Evolutionary conservation across 176 grass and related monocot genomes (phyloP), one percentile per base, ranked within the genome.

Genomic region (Poa pratensis): DNA sequence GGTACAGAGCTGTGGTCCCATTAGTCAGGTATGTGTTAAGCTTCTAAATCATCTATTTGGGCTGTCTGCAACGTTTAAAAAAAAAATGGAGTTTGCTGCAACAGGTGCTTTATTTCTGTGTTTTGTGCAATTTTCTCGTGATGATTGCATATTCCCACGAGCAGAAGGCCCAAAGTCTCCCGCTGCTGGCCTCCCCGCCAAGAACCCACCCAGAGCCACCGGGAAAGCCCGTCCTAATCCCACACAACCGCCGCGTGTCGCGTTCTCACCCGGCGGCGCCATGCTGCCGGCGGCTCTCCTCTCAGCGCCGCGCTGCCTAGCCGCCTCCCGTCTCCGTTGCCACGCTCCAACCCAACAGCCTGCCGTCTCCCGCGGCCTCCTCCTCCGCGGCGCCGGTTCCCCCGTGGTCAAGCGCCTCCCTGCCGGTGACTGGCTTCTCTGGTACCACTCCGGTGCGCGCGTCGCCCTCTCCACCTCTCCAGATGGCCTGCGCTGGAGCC

Each of bases 391-490:
- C 23, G 86, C 88, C 16, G 82, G 94, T 27, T 92, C 77, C 53
- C 88, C 91, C 27, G 88, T 96, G 32, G 88, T 96, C 75, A 96
- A 94, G 91, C 88, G 90, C 19, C 89, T 76, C 61, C 69, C 84
- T 3, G 83, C 80, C 52, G 86, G 87, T 23, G 82, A 88, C 9
- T 97, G 90, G 94, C 89, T 97, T 43, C 90, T 97, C 82, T 94
- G 94, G 94, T 87, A 91, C 80, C 78, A 73, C 27, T 69, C 34
- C 14, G 86, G 80, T 10, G 43, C 50, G 59, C 86, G 86, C 40
- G 51, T 99, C 45, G 75, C 91, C 13, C 72, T 99, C 28, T 78
- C 91, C 14, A 78, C 80, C 46, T 99, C 96, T 6, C 42, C 81
- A 19, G 90, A 99, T 15, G 94, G 94, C 26, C 62, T 96, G 49